Conservation (phyloP, 2,329 filamentous ascomycete genomes). For the Simplicillium sp. region DNA sequence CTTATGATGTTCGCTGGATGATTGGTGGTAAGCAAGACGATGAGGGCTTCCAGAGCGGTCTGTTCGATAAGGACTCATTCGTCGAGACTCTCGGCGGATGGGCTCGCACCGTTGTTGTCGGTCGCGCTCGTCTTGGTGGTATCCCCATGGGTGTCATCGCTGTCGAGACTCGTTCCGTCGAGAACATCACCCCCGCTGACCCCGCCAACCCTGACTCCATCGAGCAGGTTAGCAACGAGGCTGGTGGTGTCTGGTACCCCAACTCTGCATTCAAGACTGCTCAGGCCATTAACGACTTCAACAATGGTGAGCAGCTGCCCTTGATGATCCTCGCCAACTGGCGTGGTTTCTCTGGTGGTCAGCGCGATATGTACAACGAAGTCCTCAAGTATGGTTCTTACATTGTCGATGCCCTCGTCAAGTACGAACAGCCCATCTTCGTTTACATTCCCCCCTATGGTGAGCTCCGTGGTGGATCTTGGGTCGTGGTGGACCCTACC, state of each 20-base stretch:
- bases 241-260: constrained; percentile 98
- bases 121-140: constrained; percentile 89
- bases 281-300: constrained; percentile 98
- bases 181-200: constrained; percentile 94
- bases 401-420: constrained; percentile 96
- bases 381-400: constrained; percentile 99
- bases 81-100: constrained; percentile 94
- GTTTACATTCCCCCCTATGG: constrained; percentile 97
- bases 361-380: constrained; percentile 99
- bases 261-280: constrained; percentile 99
- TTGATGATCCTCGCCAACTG: constrained; percentile 99
- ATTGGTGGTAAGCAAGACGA: constrained; percentile 78
- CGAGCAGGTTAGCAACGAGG: constrained; percentile 88
- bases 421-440: constrained; percentile 97
- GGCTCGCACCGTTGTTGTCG: constrained; percentile 93
- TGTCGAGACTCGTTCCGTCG: constrained; percentile 89
- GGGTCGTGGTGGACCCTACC: constrained; percentile 97
- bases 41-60: constrained; percentile 64
- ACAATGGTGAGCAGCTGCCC: constrained; percentile 94
- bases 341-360: constrained; percentile 99
- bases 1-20: constrained; percentile 90
- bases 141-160: constrained; percentile 98
- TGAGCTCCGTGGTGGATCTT: constrained; percentile 96
- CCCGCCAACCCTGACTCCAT: constrained; percentile 98
- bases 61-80: constrained; percentile 96